These are phyloP conservation scores for Colletotrichum sp. DNA, from an alignment of 2,329 filamentous ascomycete species.

Conservation along the genomic window DNA sequence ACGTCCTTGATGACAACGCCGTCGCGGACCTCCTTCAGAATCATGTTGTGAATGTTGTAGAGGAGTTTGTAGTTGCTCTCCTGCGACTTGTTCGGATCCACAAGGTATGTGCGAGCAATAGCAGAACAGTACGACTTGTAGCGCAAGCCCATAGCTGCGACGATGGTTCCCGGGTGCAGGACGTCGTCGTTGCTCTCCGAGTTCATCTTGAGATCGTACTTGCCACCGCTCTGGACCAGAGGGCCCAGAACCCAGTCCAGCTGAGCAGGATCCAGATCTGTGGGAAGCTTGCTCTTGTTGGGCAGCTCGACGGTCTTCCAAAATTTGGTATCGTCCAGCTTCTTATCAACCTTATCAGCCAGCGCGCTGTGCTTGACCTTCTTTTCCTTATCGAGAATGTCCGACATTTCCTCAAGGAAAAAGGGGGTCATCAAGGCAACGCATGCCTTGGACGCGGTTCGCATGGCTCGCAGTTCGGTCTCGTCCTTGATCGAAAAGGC, in stretches of 20 bases:
- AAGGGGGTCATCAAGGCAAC: conserved; percentile 95
- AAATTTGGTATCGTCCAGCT: conserved; percentile 92
- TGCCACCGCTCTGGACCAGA: conserved; percentile 92
- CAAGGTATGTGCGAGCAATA: conserved; percentile 91
- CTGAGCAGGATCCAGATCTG: conserved; percentile 85
- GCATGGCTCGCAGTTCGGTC: conserved; percentile 89
- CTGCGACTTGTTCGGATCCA: conserved; percentile 96
- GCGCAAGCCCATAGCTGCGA: conserved; percentile 87
- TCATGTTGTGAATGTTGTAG: conserved; percentile 82
- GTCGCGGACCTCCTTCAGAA: conserved; percentile 89
- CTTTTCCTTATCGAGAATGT: conserved; percentile 93
- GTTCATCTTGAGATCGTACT: conserved; percentile 87
- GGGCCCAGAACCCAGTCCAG: conserved; percentile 95
- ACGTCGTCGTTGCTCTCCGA: conserved; percentile 80
- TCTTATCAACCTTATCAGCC: conserved; percentile 85
- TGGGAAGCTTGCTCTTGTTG: conserved; percentile 76
- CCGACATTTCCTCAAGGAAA: conserved; percentile 98
- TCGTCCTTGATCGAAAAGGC: conserved; percentile 95
- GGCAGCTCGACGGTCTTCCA: conserved; percentile 81
- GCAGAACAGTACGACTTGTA: conserved; percentile 97
- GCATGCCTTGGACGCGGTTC: conserved; percentile 91
- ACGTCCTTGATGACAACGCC: conserved; percentile 88
- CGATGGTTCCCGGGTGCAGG: conserved; percentile 90
- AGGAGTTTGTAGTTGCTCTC: conserved; percentile 94
- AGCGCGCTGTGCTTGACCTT: conserved; percentile 91